Evolutionary conservation across 1,139 yeast genomes (phyloP), one percentile per base, ranked within the genome.

Genomic region (Suhomyces yuchorum): DNA sequence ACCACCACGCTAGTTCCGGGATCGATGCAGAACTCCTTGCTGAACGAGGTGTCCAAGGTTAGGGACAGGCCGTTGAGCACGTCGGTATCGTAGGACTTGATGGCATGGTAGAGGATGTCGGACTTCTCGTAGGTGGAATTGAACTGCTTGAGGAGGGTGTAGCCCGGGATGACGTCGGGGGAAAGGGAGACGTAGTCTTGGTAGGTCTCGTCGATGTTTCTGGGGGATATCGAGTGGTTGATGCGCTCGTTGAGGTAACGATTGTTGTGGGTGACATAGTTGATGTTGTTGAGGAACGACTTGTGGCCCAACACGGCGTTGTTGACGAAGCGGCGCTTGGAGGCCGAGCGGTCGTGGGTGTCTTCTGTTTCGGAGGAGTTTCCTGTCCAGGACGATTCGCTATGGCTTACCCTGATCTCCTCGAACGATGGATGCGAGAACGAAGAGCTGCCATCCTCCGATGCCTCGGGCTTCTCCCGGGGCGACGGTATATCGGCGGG

Each of bases 271-370:
- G 60, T 46, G 17, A 56, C 57, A 48, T 65, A 63, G 53, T 62
- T 61, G 36, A 67, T 58, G 51, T 66, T 64, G 42, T 59, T 65
- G 24, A 68, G 56, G 50, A 62, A 68, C 36, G 71, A 66, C 44
- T 54, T 47, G 36, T 56, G 51, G 32, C 55, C 57, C 28, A 50
- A 44, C 14, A 52, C 49, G 26, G 55, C 57, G 32, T 51, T 48
- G 17, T 37, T 34, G 9, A 52, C 37, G 20, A 48, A 51, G 15
- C 41, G 43, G 11, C 42, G 35, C 30, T 45, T 40, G 22, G 28
- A 23, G 17, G 39, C 40, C 9, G 22, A n/a, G 14, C 33, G 35
- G 14, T 40, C 42, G 4, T 33, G 12, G 15, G 44, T 28, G 19
- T 47, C 50, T 15, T 18, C 45, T 9, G 42, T 42, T 9, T 43